phyloP scores from a whole-genome alignment of 139 green algal species.

The Prasinococcaceae sp. region DNA sequence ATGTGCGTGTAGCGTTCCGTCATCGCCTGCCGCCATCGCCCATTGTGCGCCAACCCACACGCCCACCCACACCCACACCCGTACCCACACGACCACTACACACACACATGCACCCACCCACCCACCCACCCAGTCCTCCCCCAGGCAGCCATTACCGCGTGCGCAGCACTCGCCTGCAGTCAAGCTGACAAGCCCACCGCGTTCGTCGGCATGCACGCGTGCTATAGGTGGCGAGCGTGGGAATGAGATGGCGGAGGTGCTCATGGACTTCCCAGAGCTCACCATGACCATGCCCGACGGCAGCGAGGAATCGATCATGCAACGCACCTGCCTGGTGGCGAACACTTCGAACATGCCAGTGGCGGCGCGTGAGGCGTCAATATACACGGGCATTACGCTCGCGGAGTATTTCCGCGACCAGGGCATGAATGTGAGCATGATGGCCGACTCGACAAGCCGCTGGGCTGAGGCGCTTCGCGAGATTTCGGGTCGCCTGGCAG shows the following conservation, averaged over 20 bases:
- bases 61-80: too few species aligned
- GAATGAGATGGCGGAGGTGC: conserved; percentile 77
- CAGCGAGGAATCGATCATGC: conserved; percentile 96
- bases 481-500: conserved; percentile 92
- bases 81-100: too few species aligned
- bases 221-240: conserved; percentile 91
- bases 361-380: conserved; percentile 93
- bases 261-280: conserved; percentile 91
- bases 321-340: conserved; percentile 90
- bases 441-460: conserved; percentile 93
- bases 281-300: conserved; percentile 95
- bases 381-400: conserved; percentile 99
- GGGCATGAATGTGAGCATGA: conserved; percentile 95
- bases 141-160: too few species aligned
- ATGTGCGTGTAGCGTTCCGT: too few species aligned
- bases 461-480: conserved; percentile 98
- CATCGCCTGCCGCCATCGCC: too few species aligned
- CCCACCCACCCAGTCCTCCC: too few species aligned
- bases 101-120: too few species aligned
- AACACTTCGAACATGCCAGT: conserved; percentile 99
- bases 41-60: too few species aligned
- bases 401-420: conserved; percentile 98
- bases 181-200: too few species aligned
- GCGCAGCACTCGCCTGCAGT: too few species aligned
- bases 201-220: too few species aligned